Evolutionary conservation across 2,329 filamentous ascomycete species (phyloP), one percentile per base, ranked within the genome.

Genomic region (Rhexocercosporidium sp.): DNA sequence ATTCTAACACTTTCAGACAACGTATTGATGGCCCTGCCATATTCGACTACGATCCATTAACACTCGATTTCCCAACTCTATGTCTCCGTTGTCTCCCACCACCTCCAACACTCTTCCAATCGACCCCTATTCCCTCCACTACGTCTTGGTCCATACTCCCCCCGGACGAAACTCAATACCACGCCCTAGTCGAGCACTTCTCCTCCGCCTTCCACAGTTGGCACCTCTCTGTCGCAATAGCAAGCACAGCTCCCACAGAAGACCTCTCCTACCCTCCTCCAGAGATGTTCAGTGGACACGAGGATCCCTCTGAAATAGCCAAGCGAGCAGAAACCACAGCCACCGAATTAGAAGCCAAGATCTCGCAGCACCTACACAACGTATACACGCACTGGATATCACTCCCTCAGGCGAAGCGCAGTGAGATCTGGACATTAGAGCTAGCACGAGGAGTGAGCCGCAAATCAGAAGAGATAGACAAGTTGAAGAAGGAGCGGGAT

Each of bases 51-150:
- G 92, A 97, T 72, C 91, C 95, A 39, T 87, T 94, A 68, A 85
- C 91, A 5, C 88, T 97, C 77, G 93, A 93, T 67, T 97, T 97
- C 75, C 93, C 94, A 7, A 90, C 92, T 7, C 85, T 98, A 47
- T 93, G 91, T 41, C 86, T 97, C 12, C 92, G 91, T 70, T 90
- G 95, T 71, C 87, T 98, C 0, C 88, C 91, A 41, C 85, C 92
- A 11, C 93, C 94, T 3, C 90, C 92, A 3, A 96, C 93, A 0
- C 83, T 97, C 7, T 95, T 94, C 80, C 71, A 72, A 53, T 91
- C 92, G 11, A 92, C 90, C 7, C 93, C 94, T 34, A 91, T 96
- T 74, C 84, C 93, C 1, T 93, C 91, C 0, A 84, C 88, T 22
- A 88, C 90, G 3, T 96, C 93, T 0, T 97, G 95, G 89, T 93